Percentiles rank a stretch among this genome's conserved stretches.
These are phyloP conservation scores for Powellomyces hirtus DNA, from an alignment of 192 early-diverging fungal species.

Conservation along the genomic window DNA sequence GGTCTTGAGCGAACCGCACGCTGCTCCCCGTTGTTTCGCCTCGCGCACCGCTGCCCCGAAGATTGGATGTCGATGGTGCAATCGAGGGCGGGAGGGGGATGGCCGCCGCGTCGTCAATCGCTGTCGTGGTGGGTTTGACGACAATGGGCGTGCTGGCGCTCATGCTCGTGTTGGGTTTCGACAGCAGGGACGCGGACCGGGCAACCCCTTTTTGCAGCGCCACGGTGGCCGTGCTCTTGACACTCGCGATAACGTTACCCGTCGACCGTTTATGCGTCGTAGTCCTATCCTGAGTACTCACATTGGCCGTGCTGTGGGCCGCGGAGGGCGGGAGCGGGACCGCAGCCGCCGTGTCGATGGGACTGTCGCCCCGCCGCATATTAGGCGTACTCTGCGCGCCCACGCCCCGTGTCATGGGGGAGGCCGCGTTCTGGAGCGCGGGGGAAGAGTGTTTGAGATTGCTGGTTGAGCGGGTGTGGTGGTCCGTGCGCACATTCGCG, in stretches of 20 bases:
- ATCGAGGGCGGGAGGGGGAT: neutral
- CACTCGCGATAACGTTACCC: neutral
- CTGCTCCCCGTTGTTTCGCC: neutral
- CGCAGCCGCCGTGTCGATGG: neutral
- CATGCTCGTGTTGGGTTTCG: neutral
- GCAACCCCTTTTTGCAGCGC: neutral
- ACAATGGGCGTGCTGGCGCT: neutral
- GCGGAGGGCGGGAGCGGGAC: constrained; percentile 3
- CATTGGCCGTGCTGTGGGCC: neutral
- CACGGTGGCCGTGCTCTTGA: neutral
- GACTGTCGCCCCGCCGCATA: neutral
- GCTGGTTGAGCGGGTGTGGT: neutral
- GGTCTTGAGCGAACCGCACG: neutral
- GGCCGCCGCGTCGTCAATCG: neutral
- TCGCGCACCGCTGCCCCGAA: neutral
- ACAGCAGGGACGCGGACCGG: neutral
- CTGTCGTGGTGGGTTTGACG: neutral
- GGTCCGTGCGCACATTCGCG: no score
- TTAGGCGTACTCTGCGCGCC: neutral
- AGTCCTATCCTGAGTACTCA: neutral
- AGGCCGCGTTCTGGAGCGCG: no score
- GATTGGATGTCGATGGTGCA: neutral
- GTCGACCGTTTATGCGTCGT: neutral
- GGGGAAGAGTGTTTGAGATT: no score
- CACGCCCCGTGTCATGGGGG: no score